Conservation (phyloP, 371 early-diverging fungal species). For the Rhizopus delemar region DNA sequence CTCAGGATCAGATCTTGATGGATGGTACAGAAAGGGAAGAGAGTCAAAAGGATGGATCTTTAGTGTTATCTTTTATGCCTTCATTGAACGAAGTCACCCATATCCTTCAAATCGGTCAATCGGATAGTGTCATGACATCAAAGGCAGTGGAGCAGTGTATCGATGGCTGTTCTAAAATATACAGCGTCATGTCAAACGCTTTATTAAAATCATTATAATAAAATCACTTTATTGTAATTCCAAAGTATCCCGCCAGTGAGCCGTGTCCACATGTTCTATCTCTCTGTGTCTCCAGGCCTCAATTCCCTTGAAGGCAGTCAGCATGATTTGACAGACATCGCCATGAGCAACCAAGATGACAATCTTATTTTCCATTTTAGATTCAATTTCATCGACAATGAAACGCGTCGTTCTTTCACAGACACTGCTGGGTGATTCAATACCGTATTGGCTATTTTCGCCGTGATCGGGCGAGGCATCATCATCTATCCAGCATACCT, state of each 20-base stretch:
- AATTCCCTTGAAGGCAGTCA: constrained; percentile 35
- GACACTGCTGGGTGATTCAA: constrained; percentile 45
- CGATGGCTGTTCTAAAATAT: constrained; percentile 81
- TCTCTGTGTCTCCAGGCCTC: constrained; percentile 50
- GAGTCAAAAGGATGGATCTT: constrained; percentile 60
- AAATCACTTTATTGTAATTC: not conserved
- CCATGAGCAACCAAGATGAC: constrained; percentile 52
- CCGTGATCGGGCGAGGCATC: constrained; percentile 42
- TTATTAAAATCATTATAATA: constrained; percentile 40
- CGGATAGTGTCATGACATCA: constrained; percentile 50
- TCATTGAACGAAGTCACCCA: constrained; percentile 85
- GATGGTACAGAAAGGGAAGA: constrained; percentile 79
- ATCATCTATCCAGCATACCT: constrained; percentile 44
- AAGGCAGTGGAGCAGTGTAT: constrained; percentile 82
- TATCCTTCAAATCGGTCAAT: constrained; percentile 80
- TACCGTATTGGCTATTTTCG: constrained; percentile 32
- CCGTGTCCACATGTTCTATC: constrained; percentile 49
- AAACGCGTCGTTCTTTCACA: constrained; percentile 42
- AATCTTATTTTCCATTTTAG: constrained; percentile 38
- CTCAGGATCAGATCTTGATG: constrained; percentile 56
- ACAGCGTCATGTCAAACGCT: constrained; percentile 70
- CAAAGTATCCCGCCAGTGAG: constrained; percentile 43
- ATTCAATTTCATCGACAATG: constrained; percentile 42
- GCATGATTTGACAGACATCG: constrained; percentile 49
- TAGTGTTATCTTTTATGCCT: constrained; percentile 88